Base-by-base conservation (phyloP, 1,139 yeast genomes). In the Blastobotrys buckinghamii region DNA sequence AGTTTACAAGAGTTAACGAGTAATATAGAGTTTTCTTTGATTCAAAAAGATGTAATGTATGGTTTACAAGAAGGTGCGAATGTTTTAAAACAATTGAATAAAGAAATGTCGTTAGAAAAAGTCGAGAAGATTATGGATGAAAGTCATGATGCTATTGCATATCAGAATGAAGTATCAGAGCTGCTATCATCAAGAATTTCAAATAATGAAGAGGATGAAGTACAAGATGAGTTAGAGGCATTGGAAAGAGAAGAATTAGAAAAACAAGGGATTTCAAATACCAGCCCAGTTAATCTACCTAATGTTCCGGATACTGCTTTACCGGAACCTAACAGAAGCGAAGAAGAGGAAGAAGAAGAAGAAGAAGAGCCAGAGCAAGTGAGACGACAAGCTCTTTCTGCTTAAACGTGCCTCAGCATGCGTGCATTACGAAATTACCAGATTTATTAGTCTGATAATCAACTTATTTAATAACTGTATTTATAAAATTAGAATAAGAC, bases 111-210 rank as follows among this genome's bases (percentile, higher is more conserved):
- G 41, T 65, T 85, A 15, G 92, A 85, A 39, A 79, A 79, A 60
- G 84, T 89, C n/a, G 97, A 89, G 59, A 76, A 75, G 62, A 73
- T 92, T 6, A 69, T 90, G 77, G 97, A 90, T 62, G 94, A 87
- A 50, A 76, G 86, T 30, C 88, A 84, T 43, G 96, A 88, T 36
- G 95, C 92, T 49, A 73, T 82, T 19, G 73, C 82, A 36, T 84
- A 84, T 62, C 96, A 89, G 57, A 80, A 44, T 19, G 79, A 77
- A 55, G 65, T 77, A 27, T 67, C 74, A 46, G 73, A 68, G n/a
- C 61, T 73, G 65, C 66, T 77, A 38, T 71, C 76, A 10, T 61
- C 64, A 20, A 57, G 62, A 17, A 72, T 83, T 58, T 74, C 81
- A 19, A 72, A 75, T 50, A 63, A 74, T 13, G 84, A 82, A 50